Percentiles rank a stretch among this genome's conserved stretches.
Evolutionary conservation across 371 early-diverging fungal species (phyloP).

Genomic region (Lichtheimia hyalospora): DNA sequence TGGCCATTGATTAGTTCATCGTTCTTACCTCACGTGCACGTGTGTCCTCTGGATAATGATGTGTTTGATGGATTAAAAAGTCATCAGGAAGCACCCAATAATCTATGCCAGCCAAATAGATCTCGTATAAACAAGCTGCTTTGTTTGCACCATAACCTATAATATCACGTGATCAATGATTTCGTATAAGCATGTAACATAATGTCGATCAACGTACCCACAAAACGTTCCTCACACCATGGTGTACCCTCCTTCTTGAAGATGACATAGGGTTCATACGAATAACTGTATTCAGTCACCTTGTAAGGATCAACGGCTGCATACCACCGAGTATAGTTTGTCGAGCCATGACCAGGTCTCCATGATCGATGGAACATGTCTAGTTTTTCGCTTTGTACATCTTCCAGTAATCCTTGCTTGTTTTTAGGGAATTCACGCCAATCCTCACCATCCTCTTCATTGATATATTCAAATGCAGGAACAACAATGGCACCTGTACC

Average conservation of each 20-base stretch:
- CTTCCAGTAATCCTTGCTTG: slow-evolving; percentile 29
- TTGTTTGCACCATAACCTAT: slow-evolving; percentile 55
- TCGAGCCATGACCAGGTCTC: slow-evolving; percentile 49
- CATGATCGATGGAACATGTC: slow-evolving; percentile 51
- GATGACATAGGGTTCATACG: slow-evolving; percentile 56
- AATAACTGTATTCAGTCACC: slow-evolving; percentile 43
- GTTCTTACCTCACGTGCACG: slow-evolving; percentile 39
- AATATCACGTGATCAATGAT: no score
- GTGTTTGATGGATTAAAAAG: slow-evolving; percentile 57
- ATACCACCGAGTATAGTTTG: slow-evolving; percentile 50
- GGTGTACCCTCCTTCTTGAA: slow-evolving; percentile 48
- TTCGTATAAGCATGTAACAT: no score
- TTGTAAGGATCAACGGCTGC: slow-evolving; percentile 32
- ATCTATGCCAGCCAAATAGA: slow-evolving; percentile 55
- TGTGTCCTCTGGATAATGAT: slow-evolving; percentile 52
- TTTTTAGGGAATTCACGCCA: slow-evolving; percentile 39
- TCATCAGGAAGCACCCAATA: slow-evolving; percentile 57
- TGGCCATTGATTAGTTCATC: background rate
- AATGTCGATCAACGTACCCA: slow-evolving; percentile 30
- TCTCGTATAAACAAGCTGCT: slow-evolving; percentile 60
- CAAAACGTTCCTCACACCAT: slow-evolving; percentile 64
- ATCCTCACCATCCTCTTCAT: slow-evolving; percentile 40
- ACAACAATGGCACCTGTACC: slow-evolving; percentile 47
- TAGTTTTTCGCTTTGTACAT: slow-evolving; percentile 36
- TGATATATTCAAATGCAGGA: slow-evolving; percentile 55